Evolutionary conservation across 345 rosid genomes (phyloP).

Genomic region (Atalantia buxifolia): DNA sequence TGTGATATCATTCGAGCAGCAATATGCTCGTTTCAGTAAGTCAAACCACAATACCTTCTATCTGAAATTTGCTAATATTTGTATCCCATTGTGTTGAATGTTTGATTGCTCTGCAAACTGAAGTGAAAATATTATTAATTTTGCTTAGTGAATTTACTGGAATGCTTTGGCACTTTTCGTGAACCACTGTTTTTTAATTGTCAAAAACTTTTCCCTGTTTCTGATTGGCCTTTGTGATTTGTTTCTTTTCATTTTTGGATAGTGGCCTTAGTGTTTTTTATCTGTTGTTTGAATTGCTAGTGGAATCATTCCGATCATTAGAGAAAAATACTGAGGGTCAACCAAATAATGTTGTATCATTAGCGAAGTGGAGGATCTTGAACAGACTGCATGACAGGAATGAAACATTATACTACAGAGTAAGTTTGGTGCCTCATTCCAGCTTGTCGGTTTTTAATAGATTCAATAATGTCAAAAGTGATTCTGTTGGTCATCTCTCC

Average conservation of each 20-base stretch:
- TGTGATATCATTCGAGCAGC: constrained; percentile 84
- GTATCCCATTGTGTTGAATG: not conserved
- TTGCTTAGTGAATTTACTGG: not conserved
- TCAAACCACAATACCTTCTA: not conserved
- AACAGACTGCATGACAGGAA: constrained; percentile 97
- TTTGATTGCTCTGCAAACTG: not conserved
- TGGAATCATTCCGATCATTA: constrained; percentile 84
- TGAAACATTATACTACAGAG: constrained; percentile 88
- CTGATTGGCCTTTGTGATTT: not conserved
- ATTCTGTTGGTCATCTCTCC: constrained; percentile 20
- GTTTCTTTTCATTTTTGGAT: not conserved
- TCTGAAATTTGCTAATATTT: not conserved
- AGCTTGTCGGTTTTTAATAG: constrained; percentile 9
- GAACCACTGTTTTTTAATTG: not conserved
- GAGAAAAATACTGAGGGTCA: constrained; percentile 78
- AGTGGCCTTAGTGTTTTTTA: not conserved
- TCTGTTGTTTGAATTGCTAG: constrained; percentile 34
- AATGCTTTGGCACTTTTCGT: not conserved
- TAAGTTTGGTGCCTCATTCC: constrained; percentile 30
- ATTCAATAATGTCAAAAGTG: not conserved
- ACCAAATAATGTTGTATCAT: constrained; percentile 57
- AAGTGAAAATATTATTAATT: not conserved
- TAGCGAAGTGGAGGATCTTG: constrained; percentile 97
- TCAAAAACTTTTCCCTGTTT: not conserved
- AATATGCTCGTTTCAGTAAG: constrained; percentile 95